phyloP scores from a whole-genome alignment of 1,284 basidiomycete genomes.

The Marasmius tenuissimus region DNA sequence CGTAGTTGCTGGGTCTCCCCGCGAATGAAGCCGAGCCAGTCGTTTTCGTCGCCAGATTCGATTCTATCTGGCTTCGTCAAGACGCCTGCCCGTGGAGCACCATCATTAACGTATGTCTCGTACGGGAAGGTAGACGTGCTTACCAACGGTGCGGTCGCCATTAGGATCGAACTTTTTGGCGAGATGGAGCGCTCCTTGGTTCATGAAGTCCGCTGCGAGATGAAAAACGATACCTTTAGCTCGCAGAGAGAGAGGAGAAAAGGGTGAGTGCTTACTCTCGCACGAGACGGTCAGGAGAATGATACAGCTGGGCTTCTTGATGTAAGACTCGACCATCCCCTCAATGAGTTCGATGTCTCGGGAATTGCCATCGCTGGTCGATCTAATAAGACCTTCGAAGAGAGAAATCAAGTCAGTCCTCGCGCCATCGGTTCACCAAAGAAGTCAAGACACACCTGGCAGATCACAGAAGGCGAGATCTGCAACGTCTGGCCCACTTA shows the following conservation, averaged over 20 bases:
- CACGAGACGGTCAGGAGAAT: slow-evolving; percentile 72
- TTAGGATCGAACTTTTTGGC: slow-evolving; percentile 56
- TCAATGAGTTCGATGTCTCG: slow-evolving; percentile 66
- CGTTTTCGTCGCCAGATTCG: slow-evolving; percentile 54
- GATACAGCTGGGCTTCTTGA: slow-evolving; percentile 62
- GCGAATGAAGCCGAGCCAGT: slow-evolving; percentile 60
- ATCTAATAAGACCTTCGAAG: slow-evolving; percentile 56
- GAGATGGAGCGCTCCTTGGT: slow-evolving; percentile 64
- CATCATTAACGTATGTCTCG: neutral
- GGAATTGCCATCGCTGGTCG: slow-evolving; percentile 52
- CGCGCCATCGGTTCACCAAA: neutral
- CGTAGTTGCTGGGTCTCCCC: slow-evolving; percentile 53
- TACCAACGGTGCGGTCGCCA: slow-evolving; percentile 71
- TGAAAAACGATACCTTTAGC: neutral
- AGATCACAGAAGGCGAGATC: slow-evolving; percentile 74
- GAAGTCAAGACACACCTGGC: slow-evolving; percentile 48
- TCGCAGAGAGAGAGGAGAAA: neutral
- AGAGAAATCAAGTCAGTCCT: neutral
- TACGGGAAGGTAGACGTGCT: slow-evolving; percentile 11
- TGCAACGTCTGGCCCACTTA: slow-evolving; percentile 64
- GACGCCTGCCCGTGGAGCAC: slow-evolving; percentile 52
- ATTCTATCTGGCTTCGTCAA: slow-evolving; percentile 83
- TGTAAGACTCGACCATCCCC: slow-evolving; percentile 57
- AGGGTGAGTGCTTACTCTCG: slow-evolving; percentile 52
- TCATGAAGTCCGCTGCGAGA: slow-evolving; percentile 68